phyloP scores from a whole-genome alignment of 2,329 filamentous ascomycete genomes.

The Trichoderma atrobrunneum region DNA sequence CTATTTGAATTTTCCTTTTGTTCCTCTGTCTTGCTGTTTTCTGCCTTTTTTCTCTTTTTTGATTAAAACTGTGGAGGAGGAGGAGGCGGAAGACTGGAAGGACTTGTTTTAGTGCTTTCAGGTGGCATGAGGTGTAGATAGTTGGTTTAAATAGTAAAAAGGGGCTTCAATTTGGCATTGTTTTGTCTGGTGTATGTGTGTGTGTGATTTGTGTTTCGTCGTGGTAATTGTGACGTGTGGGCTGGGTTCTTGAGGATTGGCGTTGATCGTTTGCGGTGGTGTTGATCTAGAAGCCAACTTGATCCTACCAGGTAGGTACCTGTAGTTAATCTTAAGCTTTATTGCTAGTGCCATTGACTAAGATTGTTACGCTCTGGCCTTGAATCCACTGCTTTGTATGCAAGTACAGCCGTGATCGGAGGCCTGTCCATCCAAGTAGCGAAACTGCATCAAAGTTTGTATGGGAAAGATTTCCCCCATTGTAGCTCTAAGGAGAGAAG shows the following conservation, averaged over 20 bases:
- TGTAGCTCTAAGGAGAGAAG: too few species aligned
- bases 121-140: constrained; percentile 1
- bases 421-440: too few species aligned
- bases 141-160: not conserved
- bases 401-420: too few species aligned
- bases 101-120: not conserved
- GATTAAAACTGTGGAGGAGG: not conserved
- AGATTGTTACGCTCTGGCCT: not conserved
- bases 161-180: not conserved
- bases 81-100: not conserved
- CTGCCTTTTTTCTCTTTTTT: not conserved
- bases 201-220: not conserved
- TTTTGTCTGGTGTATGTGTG: not conserved
- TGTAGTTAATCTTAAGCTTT: not conserved
- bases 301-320: not conserved
- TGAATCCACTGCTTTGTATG: not conserved
- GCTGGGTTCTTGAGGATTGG: not conserved
- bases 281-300: not conserved
- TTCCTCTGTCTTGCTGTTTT: not conserved
- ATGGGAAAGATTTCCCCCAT: too few species aligned
- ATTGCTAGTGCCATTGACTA: not conserved
- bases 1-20: constrained; percentile 10
- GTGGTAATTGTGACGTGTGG: not conserved
- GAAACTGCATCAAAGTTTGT: too few species aligned
- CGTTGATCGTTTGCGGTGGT: not conserved